A percentile compares a stretch with the other conserved stretches of the same genome.
Conservation (phyloP, 805 yeast genomes). For the Candida maltosa region DNA sequence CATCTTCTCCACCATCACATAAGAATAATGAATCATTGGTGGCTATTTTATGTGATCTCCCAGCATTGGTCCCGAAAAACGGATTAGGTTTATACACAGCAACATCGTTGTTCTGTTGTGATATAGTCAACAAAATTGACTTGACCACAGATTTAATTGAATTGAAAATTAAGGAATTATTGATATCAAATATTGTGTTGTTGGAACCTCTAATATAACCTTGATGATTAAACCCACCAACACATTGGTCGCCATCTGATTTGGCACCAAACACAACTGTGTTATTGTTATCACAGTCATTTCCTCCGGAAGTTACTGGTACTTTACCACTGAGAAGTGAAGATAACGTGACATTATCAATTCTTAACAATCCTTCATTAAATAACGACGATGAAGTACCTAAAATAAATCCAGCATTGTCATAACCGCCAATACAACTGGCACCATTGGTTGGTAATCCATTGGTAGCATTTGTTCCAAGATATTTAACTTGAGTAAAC, state of each 20-base stretch:
- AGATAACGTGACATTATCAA: too few species aligned
- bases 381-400: constrained; percentile 84
- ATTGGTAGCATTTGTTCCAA: constrained; percentile 62
- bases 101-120: constrained; percentile 31
- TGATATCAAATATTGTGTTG: not conserved
- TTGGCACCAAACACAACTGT: too few species aligned
- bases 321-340: too few species aligned
- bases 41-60: constrained; percentile 16
- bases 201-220: not conserved
- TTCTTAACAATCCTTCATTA: constrained; percentile 58
- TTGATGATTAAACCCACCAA: constrained; percentile 12
- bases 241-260: constrained; percentile 33
- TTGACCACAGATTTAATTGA: constrained; percentile 21
- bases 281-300: constrained; percentile 13
- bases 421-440: constrained; percentile 65
- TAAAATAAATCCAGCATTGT: constrained; percentile 76
- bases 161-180: constrained; percentile 18
- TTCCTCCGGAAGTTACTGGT: too few species aligned
- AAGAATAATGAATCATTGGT: constrained; percentile 24
- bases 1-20: constrained; percentile 42
- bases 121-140: constrained; percentile 19
- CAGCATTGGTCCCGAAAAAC: constrained; percentile 37
- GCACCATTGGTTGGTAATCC: constrained; percentile 49
- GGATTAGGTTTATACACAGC: constrained; percentile 75
- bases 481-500: constrained; percentile 56